Evolutionary conservation across 2,329 filamentous ascomycete genomes (phyloP).

Genomic region (Monosporascus sp.): DNA sequence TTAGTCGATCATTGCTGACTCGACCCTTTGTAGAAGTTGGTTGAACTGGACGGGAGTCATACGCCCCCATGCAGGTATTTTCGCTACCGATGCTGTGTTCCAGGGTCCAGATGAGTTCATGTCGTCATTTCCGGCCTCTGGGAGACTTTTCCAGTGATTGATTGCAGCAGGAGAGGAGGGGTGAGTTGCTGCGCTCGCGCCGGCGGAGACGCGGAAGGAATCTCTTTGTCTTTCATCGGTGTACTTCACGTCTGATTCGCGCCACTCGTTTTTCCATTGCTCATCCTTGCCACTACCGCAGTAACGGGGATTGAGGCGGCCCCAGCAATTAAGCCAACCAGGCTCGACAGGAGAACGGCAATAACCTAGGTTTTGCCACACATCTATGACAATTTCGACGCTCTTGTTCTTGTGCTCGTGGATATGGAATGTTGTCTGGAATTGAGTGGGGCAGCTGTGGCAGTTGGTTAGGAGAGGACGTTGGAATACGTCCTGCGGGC

Average conservation of each 20-base stretch:
- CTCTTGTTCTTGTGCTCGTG: conserved; percentile 2
- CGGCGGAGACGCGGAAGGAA: conserved; percentile 2
- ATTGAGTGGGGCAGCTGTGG: conserved; percentile 8
- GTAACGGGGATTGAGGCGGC: conserved; percentile 5
- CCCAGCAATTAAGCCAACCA: conserved; percentile 10
- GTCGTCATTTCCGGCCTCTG: neutral
- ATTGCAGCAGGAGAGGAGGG: neutral
- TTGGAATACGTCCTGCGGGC: neutral
- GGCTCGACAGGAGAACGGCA: conserved; percentile 1
- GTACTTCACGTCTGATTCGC: conserved; percentile 1
- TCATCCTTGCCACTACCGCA: neutral
- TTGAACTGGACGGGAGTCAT: neutral
- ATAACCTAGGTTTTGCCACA: conserved; percentile 8
- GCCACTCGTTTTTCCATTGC: neutral
- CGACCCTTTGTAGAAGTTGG: neutral
- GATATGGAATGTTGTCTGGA: conserved; percentile 6
- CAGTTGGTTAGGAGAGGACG: conserved; percentile 6
- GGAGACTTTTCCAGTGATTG: neutral
- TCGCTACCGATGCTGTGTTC: neutral
- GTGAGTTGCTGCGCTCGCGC: conserved; percentile 3
- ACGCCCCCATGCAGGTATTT: neutral
- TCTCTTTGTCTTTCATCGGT: conserved; percentile 1
- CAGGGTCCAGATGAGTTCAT: neutral
- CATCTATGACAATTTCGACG: conserved; percentile 7
- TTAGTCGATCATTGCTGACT: neutral